phyloP scores from a whole-genome alignment of 129 eudicot species.

The Ambrosia trifida region DNA sequence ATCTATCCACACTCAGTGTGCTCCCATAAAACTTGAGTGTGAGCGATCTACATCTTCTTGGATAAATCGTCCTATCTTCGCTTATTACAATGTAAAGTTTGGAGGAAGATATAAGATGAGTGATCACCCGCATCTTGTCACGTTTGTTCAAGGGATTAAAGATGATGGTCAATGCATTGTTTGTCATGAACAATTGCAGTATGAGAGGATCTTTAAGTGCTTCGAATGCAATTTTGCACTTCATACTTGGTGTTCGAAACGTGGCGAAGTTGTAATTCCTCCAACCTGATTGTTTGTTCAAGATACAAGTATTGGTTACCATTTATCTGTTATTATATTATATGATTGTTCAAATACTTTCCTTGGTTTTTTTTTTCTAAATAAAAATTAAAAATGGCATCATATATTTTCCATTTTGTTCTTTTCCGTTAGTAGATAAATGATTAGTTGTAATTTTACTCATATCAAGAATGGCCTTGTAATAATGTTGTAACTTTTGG shows the following conservation, averaged over 20 bases:
- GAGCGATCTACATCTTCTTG: background rate
- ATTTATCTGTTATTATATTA: no score
- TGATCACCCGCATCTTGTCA: background rate
- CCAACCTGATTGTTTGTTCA: no score
- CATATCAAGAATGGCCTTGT: no score
- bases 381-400: no score
- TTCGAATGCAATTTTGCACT: background rate
- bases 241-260: background rate
- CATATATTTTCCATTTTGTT: no score
- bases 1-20: background rate
- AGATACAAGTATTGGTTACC: no score
- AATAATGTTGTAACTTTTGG: no score
- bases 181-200: background rate
- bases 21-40: background rate
- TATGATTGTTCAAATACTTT: no score
- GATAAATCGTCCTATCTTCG: background rate
- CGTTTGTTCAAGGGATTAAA: background rate
- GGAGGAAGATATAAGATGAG: background rate
- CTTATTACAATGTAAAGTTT: constrained; percentile 1
- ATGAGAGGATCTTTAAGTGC: background rate
- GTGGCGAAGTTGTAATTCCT: no score
- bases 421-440: no score
- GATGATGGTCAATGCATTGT: background rate
- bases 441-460: no score
- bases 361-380: no score